Evolutionary conservation across 805 yeast genomes (phyloP).

Genomic region (Isabelozyma gotoi): DNA sequence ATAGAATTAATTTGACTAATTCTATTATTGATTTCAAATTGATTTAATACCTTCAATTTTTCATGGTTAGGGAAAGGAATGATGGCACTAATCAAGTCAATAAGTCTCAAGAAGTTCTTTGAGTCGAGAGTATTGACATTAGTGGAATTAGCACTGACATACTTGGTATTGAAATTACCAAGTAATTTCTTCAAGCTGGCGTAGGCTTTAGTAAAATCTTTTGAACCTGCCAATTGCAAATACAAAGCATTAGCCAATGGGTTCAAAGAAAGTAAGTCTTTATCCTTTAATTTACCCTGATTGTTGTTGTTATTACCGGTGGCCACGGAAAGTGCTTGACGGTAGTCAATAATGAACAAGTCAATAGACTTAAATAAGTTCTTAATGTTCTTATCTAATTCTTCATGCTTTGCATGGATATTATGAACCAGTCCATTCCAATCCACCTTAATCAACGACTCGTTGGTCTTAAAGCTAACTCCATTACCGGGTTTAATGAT

Average conservation of each 20-base stretch:
- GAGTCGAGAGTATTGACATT: conserved; percentile 17
- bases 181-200: conserved; percentile 35
- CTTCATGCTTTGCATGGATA: conserved; percentile 14
- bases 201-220: conserved; percentile 47
- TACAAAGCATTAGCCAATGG: conserved; percentile 62
- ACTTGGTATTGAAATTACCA: conserved; percentile 18
- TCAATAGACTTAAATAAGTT: conserved; percentile 37
- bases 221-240: conserved; percentile 51
- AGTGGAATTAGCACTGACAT: conserved; percentile 8
- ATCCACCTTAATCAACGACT: conserved; percentile 24
- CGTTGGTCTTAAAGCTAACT: conserved; percentile 17
- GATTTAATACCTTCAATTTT: conserved; percentile 38
- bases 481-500: conserved; percentile 1
- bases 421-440: conserved; percentile 18
- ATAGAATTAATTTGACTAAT: conserved; percentile 26
- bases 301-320: conserved; percentile 6
- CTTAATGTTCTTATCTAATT: conserved; percentile 16
- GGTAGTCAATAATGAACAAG: conserved; percentile 36
- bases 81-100: conserved; percentile 50
- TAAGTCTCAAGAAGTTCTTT: conserved; percentile 26
- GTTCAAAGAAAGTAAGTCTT: conserved; percentile 47
- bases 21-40: conserved; percentile 33
- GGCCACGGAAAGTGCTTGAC: conserved; percentile 23
- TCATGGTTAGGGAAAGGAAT: conserved; percentile 49
- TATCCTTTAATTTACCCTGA: conserved; percentile 11